Conservation (phyloP, 2,329 filamentous ascomycete genomes). For the Fonsecaea erecta region DNA sequence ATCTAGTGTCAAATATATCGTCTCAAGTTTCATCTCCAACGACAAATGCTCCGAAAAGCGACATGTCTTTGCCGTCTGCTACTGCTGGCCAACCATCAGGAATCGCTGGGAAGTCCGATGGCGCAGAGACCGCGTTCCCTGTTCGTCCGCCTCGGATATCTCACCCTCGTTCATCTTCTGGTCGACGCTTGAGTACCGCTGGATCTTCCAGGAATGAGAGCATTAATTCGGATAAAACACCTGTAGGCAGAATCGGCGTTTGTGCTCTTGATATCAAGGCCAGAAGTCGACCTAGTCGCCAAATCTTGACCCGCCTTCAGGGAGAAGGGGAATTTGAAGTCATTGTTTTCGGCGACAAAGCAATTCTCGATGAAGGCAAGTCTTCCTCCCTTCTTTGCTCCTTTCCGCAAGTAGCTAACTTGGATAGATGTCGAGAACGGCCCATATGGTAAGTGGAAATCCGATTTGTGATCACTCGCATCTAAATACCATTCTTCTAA, state of each 20-base stretch:
- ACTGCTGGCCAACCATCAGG: slow-evolving; percentile 22
- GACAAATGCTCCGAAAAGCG: slow-evolving; percentile 19
- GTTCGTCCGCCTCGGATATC: slow-evolving; percentile 29
- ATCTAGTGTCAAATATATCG: slow-evolving; percentile 30
- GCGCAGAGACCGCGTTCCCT: slow-evolving; percentile 28
- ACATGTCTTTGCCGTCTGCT: slow-evolving; percentile 10
- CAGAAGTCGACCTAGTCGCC: slow-evolving; percentile 92
- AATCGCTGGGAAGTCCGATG: slow-evolving; percentile 18
- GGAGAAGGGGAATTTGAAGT: slow-evolving; percentile 93
- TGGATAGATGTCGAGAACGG: slow-evolving; percentile 80
- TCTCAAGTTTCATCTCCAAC: slow-evolving; percentile 22
- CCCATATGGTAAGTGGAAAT: slow-evolving; percentile 71
- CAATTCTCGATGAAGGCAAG: slow-evolving; percentile 87
- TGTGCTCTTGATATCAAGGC: slow-evolving; percentile 96
- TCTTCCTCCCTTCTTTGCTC: slow-evolving; percentile 18
- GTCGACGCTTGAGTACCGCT: slow-evolving; percentile 36
- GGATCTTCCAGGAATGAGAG: slow-evolving; percentile 35
- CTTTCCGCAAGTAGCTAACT: slow-evolving; percentile 20
- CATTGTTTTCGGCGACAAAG: slow-evolving; percentile 97
- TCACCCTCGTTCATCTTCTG: slow-evolving; percentile 35
- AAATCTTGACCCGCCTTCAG: slow-evolving; percentile 91
- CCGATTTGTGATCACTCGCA: not conserved
- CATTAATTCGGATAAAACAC: slow-evolving; percentile 19
- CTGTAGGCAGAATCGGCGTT: slow-evolving; percentile 76
- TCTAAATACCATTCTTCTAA: not conserved